Evolutionary conservation across 164 flowering plant genomes (phyloP).

Genomic region (Warburgia ugandensis): DNA sequence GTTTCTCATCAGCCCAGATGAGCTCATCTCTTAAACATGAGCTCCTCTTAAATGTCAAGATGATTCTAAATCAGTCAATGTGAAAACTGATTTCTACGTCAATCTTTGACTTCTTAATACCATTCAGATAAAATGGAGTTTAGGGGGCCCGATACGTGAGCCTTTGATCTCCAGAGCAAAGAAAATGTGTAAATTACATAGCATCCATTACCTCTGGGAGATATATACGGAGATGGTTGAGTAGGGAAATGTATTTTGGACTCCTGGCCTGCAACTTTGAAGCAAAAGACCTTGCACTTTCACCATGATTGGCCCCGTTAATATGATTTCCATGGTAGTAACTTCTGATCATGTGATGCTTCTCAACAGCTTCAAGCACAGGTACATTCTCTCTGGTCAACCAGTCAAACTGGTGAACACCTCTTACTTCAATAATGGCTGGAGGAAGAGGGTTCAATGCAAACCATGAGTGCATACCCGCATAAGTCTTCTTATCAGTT

Average conservation of each 20-base stretch:
- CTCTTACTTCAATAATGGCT: conserved; percentile 88
- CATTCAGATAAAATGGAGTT: too few relatives aligned
- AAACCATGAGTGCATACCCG: conserved; percentile 99
- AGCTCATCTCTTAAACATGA: neutral
- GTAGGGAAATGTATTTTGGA: conserved; percentile 95
- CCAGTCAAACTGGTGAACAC: conserved; percentile 98
- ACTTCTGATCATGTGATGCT: conserved; percentile 54
- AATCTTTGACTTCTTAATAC: too few relatives aligned
- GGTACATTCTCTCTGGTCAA: conserved; percentile 94
- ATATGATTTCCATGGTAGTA: conserved; percentile 93
- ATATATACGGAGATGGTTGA: conserved; percentile 94
- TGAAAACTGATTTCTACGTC: too few relatives aligned
- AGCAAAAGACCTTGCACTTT: conserved; percentile 66
- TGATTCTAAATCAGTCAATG: too few relatives aligned
- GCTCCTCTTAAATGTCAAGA: too few relatives aligned
- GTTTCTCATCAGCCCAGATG: neutral
- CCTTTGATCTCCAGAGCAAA: neutral
- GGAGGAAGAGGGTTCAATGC: conserved; percentile 82
- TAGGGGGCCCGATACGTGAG: too few relatives aligned
- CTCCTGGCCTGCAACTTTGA: conserved; percentile 90
- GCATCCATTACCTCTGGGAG: conserved; percentile 74
- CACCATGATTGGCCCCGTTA: conserved; percentile 70
- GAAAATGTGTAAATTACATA: neutral
- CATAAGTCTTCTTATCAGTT: conserved; percentile 97
- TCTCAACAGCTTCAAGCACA: conserved; percentile 95